Evolutionary conservation across 139 green algal genomes (phyloP).

Genomic region (Tetradesmus obliquus): DNA sequence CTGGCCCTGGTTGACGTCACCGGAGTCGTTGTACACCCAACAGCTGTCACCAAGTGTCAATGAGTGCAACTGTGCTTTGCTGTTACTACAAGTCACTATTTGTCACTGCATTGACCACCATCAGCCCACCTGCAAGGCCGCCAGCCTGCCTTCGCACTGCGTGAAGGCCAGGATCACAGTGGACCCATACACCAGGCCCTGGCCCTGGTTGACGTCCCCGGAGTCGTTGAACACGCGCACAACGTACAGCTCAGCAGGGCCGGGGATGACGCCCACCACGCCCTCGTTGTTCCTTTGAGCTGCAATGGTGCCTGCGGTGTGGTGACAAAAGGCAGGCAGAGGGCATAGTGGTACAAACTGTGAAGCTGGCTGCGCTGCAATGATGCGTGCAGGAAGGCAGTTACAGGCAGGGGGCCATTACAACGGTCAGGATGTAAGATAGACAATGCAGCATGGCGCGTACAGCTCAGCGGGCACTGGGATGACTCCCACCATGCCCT

Average conservation of each 20-base stretch:
- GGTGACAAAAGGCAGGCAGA: not conserved
- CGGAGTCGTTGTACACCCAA: slow-evolving; percentile 33
- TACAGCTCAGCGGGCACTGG: slow-evolving; percentile 33
- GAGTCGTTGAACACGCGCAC: slow-evolving; percentile 41
- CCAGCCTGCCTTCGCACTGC: slow-evolving; percentile 33
- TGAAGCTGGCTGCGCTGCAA: too few species aligned
- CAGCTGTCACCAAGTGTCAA: too few species aligned
- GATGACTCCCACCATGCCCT: slow-evolving; percentile 30
- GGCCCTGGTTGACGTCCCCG: slow-evolving; percentile 48
- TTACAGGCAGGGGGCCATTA: too few species aligned
- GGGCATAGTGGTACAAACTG: too few species aligned
- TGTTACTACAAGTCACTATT: too few species aligned
- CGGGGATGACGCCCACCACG: slow-evolving; percentile 35
- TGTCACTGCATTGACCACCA: too few species aligned
- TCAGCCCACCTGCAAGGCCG: not conserved
- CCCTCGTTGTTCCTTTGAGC: slow-evolving; percentile 4
- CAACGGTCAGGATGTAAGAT: too few species aligned
- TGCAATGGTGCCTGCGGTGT: slow-evolving; percentile 26
- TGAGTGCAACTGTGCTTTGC: too few species aligned
- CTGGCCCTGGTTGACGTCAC: slow-evolving; percentile 50
- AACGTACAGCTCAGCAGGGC: slow-evolving; percentile 38
- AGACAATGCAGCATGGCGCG: not conserved
- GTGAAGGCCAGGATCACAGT: slow-evolving; percentile 44
- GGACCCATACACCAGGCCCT: slow-evolving; percentile 42
- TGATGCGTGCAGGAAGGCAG: too few species aligned